These are phyloP conservation scores for Ustilago bromivora DNA, from an alignment of 1,284 basidiomycete genomes.

Conservation along the genomic window DNA sequence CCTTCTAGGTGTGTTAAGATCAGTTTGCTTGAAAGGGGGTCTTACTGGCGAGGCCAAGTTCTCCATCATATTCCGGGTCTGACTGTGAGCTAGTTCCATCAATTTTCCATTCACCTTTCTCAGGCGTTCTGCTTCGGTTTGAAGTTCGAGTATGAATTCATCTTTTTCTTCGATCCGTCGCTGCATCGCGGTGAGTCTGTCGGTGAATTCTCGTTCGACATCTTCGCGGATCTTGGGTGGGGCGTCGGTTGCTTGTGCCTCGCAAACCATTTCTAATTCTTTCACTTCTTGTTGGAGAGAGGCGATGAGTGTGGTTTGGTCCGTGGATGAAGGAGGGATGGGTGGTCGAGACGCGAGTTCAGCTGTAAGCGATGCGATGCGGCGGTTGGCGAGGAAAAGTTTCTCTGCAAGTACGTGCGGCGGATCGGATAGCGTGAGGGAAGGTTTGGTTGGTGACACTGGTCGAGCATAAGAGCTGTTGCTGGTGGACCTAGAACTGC, in stretches of 20 bases:
- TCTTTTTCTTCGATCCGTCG: slow-evolving; percentile 45
- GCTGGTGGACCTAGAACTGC: slow-evolving; percentile 20
- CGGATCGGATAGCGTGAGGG: slow-evolving; percentile 53
- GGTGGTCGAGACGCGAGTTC: slow-evolving; percentile 52
- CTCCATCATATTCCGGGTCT: slow-evolving; percentile 55
- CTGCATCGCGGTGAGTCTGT: slow-evolving; percentile 24
- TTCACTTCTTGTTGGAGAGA: slow-evolving; percentile 48
- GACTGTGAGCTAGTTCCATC: slow-evolving; percentile 52
- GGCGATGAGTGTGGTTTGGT: slow-evolving; percentile 46
- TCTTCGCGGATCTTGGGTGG: slow-evolving; percentile 62
- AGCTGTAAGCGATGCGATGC: slow-evolving; percentile 43
- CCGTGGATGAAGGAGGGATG: slow-evolving; percentile 19
- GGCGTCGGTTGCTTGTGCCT: slow-evolving; percentile 56
- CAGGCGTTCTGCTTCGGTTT: slow-evolving; percentile 44
- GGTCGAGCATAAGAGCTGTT: slow-evolving; percentile 32
- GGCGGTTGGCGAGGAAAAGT: slow-evolving; percentile 56
- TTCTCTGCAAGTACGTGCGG: slow-evolving; percentile 59
- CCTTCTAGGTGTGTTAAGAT: background rate
- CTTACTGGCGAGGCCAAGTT: slow-evolving; percentile 17
- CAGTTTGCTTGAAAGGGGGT: slow-evolving; percentile 10
- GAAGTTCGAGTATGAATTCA: slow-evolving; percentile 50
- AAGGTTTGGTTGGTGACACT: slow-evolving; percentile 52
- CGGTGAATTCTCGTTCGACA: slow-evolving; percentile 55
- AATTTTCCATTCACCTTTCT: slow-evolving; percentile 46
- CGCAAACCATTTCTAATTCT: slow-evolving; percentile 64